Evolutionary conservation across 1,284 basidiomycete species (phyloP).

Genomic region (Cryptococcus sp.): DNA sequence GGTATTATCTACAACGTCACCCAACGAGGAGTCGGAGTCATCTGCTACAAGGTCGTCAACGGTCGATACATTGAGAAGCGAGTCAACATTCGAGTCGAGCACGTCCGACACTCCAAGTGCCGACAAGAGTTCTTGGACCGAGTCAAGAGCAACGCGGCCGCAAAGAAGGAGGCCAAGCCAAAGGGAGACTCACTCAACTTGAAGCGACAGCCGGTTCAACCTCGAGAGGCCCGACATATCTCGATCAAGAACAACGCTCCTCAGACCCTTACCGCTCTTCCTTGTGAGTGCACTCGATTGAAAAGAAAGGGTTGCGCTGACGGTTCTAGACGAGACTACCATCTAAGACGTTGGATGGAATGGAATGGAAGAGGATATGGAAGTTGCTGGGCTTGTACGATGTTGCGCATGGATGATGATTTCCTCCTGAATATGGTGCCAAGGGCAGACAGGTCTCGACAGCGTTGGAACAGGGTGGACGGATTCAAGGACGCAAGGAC

Average conservation of each 20-base stretch:
- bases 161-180: conserved; percentile 77
- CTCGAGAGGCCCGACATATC: conserved; percentile 74
- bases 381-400: conserved; percentile 37
- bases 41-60: conserved; percentile 97
- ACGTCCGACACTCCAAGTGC: conserved; percentile 97
- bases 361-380: conserved; percentile 7
- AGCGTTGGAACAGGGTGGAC: no score
- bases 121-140: conserved; percentile 97
- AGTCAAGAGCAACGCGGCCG: conserved; percentile 86
- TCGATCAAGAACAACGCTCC: conserved; percentile 72
- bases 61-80: conserved; percentile 99
- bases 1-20: conserved; percentile 99
- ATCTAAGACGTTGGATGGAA: conserved; percentile 35
- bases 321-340: conserved; percentile 43
- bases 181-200: conserved; percentile 84
- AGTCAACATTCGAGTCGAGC: conserved; percentile 97
- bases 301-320: conserved; percentile 4
- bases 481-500: no score
- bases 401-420: conserved; percentile 34
- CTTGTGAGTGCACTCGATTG: conserved; percentile 51
- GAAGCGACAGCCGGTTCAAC: conserved; percentile 80
- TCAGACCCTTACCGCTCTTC: conserved; percentile 86
- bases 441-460: no score
- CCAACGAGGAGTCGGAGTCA: conserved; percentile 88
- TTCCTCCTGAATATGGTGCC: conserved; percentile 11